Base-by-base conservation (phyloP, 148 eudicot species). In the Rheum nobile region DNA sequence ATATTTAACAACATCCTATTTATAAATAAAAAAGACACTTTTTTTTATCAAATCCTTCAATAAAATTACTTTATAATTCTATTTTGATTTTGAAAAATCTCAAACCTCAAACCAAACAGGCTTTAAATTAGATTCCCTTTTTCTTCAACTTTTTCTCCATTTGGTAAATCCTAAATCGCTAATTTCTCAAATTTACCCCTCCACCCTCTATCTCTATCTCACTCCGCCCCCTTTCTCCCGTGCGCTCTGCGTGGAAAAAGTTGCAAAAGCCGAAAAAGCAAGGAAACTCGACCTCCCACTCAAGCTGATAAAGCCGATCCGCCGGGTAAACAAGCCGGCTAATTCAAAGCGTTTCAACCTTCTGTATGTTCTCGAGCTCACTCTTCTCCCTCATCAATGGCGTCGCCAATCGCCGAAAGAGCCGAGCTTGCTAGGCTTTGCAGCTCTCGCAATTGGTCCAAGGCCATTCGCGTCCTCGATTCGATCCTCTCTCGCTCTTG, bases 401-500 rank as follows among this genome's bases (percentile, higher is more conserved):
- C 87, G 81, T 76, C 91, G 21, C 67, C 82, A n/a, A 69, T 78
- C 54, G 73, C 86, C 57, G 88, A 88, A 82, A 83, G 97, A 83
- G 78, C 84, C 50, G 89, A 95, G 79, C 90, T 95, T 9, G 96
- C 89, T 63, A 91, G 86, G 88, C 87, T 87, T 16, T 95, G 97
- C 81, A 75, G 84, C 84, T 87, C 92, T 28, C 85, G 89, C 38
- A 96, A 95, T 78, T 95, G 98, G 98, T 88, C 92, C 24, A 95
- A 95, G 76, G 98, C 98, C 22, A 95, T 95, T 84, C 96, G 98
- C 72, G 76, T 91, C 76, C 92, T 95, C 76, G 97, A 95, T 82
- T 90, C 96, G 21, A 84, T 93, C 31, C 83, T 95, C 28, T 75
- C 90, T 39, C 78, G 85, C 32, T 87, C 97, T 68, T 86, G 79